Base-by-base conservation (phyloP, 768 basidiomycete species). In the Gloeostereum incarnatum region DNA sequence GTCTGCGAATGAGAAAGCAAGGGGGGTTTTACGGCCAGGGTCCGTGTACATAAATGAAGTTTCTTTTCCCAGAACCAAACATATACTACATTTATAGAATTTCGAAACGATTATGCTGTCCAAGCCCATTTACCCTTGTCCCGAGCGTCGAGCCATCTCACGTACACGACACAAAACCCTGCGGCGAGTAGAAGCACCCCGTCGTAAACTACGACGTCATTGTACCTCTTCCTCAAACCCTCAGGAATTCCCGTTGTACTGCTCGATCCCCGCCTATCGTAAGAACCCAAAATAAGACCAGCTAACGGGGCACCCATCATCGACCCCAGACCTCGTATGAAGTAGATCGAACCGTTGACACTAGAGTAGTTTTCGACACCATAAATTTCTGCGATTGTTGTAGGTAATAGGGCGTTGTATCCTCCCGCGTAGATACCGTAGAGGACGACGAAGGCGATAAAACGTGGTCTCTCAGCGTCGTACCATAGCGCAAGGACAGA, bases 341-440 rank as follows among this genome's bases (percentile, higher is more conserved):
- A 63, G 43, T 68, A 65, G 33, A 67, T 54, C 25, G 57, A 55
- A 2, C 58, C 56, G 42, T 67, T 69, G 31, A 66, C 62, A 36
- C 59, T 52, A 17, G 62, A 48, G 43, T 67, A 67, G 37, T 68
- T 61, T 38, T 65, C 61, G 17, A 58, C 52, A 2, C 66, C 66
- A 41, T 64, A 69, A 7, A 69, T 53, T 30, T 66, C 66, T 1
- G 63, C 56, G 40, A 66, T 62, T 1, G 65, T 63, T 5, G 67
- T 66, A 4, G 66, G 66, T 16, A 69, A 46, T 9, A 68, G 54
- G 8, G 63, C 61, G 40, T 66, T 66, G 51, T 69, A 67, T 2
- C 66, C 66, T 14, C 66, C 66, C 2, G 68, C 62, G 32, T 57
- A 60, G 35, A 68, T 49, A 11, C 63, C 68, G 42, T 69, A 68